Evolutionary conservation across 192 early-diverging fungal species (phyloP).

Genomic region (Rhizophagus sp.): DNA sequence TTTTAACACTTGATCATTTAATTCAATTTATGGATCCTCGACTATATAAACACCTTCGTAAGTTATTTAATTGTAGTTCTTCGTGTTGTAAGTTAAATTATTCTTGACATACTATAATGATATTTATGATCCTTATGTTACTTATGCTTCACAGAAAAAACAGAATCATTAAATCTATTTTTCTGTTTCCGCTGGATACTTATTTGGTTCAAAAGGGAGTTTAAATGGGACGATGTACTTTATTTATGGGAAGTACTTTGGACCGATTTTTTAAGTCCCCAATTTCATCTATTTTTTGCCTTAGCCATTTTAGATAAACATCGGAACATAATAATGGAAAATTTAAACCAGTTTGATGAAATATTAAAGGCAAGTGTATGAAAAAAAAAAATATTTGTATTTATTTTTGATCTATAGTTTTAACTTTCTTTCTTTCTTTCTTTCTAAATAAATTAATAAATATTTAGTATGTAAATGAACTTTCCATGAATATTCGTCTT

Average conservation of each 20-base stretch:
- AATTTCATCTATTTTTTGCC: conserved; percentile 94
- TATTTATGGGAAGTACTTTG: conserved; percentile 89
- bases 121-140: background rate
- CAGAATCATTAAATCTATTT: conserved; percentile 91
- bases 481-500: conserved; percentile 74
- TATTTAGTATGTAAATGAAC: conserved; percentile 79
- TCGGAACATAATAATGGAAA: conserved; percentile 75
- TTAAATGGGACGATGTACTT: conserved; percentile 81
- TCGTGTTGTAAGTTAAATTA: background rate
- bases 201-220: conserved; percentile 97
- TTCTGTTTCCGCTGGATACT: conserved; percentile 98
- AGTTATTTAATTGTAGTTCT: background rate
- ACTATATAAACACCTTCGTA: conserved; percentile 80
- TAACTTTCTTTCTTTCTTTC: background rate
- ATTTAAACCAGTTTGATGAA: conserved; percentile 86
- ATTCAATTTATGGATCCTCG: conserved; percentile 86
- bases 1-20: conserved; percentile 76
- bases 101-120: background rate
- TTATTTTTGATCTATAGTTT: background rate
- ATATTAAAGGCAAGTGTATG: conserved; percentile 74
- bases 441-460: background rate
- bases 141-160: conserved; percentile 47
- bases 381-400: background rate
- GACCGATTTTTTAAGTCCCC: conserved; percentile 68
- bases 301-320: conserved; percentile 93